Base-by-base conservation (phyloP, 2,329 filamentous ascomycete genomes). In the Aspergillus ruber region DNA sequence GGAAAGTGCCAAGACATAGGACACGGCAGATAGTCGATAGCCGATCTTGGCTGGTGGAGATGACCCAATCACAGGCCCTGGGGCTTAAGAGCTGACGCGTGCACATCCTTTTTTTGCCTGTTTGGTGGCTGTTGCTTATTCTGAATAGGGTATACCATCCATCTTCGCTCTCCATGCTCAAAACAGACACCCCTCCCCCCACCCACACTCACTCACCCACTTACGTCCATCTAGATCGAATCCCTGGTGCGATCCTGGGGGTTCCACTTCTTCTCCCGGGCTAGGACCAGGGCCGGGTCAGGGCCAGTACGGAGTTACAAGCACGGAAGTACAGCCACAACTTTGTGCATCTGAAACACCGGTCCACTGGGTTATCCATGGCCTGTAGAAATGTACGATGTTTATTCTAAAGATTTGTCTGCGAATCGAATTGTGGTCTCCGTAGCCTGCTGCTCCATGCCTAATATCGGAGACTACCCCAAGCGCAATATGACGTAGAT, bases 21-120 rank as follows among this genome's bases (percentile, higher is more conserved):
- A 51, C 54, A 62, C 63, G 63, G 63, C 63, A 66, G 63, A 66
- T 66, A 62, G 61, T 66, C 63, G 63, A 66, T 66, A 66, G 63
- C 63, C 63, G 62, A 62, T 50, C 62, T 66, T 66, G 63, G 63
- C 62, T 56, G 25, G 10, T 12, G 10, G n/a, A 44, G 56, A 63
- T 64, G 43, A 53, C 45, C 63, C 63, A 66, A 64, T 66, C 36
- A 56, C 3, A 44, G 18, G 1, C 1, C 2, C 1, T 6, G 50
- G 2, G 47, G 58, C 59, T 58, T 50, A 50, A 17, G 41, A 65
- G 62, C 63, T 66, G 61, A 66, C 63, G 63, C 63, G 63, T 66
- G 61, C 61, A 59, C 53, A 56, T 60, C 54, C 56, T 50, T 45
- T 48, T 45, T 48, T 51, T 50, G 52, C 40, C 21, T 42, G 23